Evolutionary conservation across 371 early-diverging fungal species (phyloP), one percentile per base, ranked within the genome.

Genomic region (Chytridium lagenaria): DNA sequence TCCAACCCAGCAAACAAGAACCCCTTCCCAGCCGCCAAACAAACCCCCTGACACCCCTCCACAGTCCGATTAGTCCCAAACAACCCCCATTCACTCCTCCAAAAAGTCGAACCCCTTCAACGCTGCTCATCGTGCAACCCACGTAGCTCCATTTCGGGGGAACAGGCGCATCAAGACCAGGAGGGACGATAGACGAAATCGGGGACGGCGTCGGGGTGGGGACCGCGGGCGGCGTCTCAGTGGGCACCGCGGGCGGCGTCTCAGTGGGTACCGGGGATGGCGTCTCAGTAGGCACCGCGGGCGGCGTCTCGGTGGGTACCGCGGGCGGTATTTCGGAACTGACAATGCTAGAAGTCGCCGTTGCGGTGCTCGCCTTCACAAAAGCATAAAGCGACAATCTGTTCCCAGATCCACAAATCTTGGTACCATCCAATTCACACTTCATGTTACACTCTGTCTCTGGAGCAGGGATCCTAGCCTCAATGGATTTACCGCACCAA

Each of bases 1-100:
- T 63, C 63, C 34, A 63, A 16, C 26, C 63, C 63, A 37, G 63
- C 26, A 63, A 63, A 34, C 33, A 33, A 12, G 63, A 30, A 63
- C 12, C 36, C 63, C 34, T 16, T 16, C 12, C 23, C 23, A 2
- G 34, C 30, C 7, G 10, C 57, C 28, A 34, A 10, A 34, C 63
- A 30, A 16, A 23, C 12, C 28, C 31, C 16, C 16, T 55, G 26
- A 16, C 26, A 5, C 55, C 10, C 5, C 10, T 26, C 55, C 5
- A 26, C 55, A 55, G 26, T 16, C 5, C 5, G 7, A 26, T 23
- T 16, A 10, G 19, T 26, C 55, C 26, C 26, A 26, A 7, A 7
- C 55, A 55, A 26, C 44, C 44, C 44, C 44, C 55, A 55, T 5
- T 16, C 10, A 28, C 16, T 26, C 23, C 7, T 23, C 16, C 55